A percentile compares a stretch with the other conserved stretches of the same genome.
phyloP scores from a whole-genome alignment of 371 early-diverging fungal species.

The Mucor ambiguus region DNA sequence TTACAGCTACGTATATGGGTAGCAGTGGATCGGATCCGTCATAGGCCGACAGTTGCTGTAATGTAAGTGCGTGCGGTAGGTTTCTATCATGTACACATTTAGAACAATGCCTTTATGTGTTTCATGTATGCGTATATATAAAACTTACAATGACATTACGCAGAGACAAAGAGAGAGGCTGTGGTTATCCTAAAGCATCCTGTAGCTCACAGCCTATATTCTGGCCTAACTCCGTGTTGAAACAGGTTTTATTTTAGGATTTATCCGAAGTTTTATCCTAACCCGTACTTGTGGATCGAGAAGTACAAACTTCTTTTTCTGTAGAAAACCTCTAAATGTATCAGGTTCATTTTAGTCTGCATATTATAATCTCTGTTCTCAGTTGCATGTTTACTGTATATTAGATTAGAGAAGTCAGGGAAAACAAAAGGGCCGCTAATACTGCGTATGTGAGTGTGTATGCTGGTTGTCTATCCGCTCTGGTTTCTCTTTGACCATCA shows the following conservation, averaged over 20 bases:
- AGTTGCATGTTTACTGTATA: not conserved
- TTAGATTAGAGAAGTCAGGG: not conserved
- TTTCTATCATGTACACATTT: not conserved
- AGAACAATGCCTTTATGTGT: not conserved
- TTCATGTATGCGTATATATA: not conserved
- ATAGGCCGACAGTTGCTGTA: not conserved
- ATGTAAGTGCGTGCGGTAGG: not conserved
- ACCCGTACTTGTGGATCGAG: not conserved
- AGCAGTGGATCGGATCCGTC: not conserved
- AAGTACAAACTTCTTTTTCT: not conserved
- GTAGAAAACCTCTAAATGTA: not conserved
- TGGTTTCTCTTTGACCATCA: not conserved
- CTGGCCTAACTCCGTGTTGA: not conserved
- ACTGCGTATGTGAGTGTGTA: not conserved
- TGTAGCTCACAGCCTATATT: not conserved
- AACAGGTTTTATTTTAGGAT: constrained; percentile 1
- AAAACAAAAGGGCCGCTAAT: not conserved
- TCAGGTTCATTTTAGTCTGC: not conserved
- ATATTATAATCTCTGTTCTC: not conserved
- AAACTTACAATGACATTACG: not conserved
- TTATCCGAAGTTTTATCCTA: not conserved
- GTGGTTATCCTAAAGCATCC: not conserved
- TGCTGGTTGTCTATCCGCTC: not conserved
- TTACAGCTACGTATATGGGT: not conserved
- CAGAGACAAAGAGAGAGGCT: not conserved